phyloP scores from a whole-genome alignment of 83 land plant species.

The Picea engelmannii region DNA sequence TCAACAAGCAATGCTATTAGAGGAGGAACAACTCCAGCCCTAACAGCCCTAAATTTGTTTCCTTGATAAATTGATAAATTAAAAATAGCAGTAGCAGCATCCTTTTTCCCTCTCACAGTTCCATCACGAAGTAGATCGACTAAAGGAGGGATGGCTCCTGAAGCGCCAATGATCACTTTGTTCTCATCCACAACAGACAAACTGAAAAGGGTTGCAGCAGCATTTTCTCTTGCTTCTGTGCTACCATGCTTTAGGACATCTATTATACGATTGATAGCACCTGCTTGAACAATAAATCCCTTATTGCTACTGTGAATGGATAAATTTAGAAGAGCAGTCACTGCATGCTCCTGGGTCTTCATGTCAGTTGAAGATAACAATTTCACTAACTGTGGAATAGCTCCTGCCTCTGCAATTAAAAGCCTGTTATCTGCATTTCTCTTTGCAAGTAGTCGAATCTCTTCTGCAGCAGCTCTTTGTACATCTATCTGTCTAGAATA shows the following conservation, averaged over 20 bases:
- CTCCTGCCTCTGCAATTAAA: slow-evolving; percentile 49
- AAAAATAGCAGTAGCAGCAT: slow-evolving; percentile 63
- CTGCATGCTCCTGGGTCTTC: slow-evolving; percentile 63
- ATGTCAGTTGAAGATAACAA: slow-evolving; percentile 45
- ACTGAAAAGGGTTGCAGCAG: slow-evolving; percentile 58
- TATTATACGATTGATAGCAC: slow-evolving; percentile 55
- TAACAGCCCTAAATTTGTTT: slow-evolving; percentile 53
- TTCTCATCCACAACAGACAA: slow-evolving; percentile 62
- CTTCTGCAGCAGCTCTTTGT: slow-evolving; percentile 35
- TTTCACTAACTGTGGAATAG: slow-evolving; percentile 44
- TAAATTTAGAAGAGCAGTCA: slow-evolving; percentile 61
- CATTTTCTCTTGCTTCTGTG: slow-evolving; percentile 54
- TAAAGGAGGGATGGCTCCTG: slow-evolving; percentile 46
- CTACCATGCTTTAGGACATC: slow-evolving; percentile 44
- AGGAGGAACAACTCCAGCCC: slow-evolving; percentile 51
- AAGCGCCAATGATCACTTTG: slow-evolving; percentile 39
- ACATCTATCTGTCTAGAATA: slow-evolving; percentile 36
- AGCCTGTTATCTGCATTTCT: slow-evolving; percentile 54
- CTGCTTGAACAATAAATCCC: slow-evolving; percentile 50
- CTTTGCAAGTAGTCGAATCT: slow-evolving; percentile 55
- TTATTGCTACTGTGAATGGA: slow-evolving; percentile 62
- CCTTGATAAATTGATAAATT: slow-evolving; percentile 41
- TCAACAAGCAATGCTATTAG: slow-evolving; percentile 45
- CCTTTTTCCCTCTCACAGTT: slow-evolving; percentile 52
- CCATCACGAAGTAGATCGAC: slow-evolving; percentile 41